Evolutionary conservation across 1,139 yeast species (phyloP), one percentile per base, ranked within the genome.

Genomic region (Candida buenavistaensis): DNA sequence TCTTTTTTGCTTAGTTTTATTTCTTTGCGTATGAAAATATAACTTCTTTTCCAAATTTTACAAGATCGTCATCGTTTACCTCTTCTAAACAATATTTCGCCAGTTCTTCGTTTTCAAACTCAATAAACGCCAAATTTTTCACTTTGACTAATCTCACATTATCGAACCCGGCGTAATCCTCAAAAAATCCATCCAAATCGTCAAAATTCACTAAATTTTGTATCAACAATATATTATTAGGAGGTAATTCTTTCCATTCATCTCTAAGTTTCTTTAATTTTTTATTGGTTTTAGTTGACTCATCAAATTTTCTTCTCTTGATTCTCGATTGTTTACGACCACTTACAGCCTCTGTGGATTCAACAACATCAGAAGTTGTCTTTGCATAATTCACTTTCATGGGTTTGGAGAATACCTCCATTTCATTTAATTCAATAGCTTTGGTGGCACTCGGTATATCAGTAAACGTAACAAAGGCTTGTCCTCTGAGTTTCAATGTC

Each of bases 71-170:
- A 11, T 33, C 20, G 5, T 46, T 44, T 3, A 45, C 26, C 6
- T 28, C 23, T 11, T 46, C 39, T 28, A 64, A 49, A 33, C 64
- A 61, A 12, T 31, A 34, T 1, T 58, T 57, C 1, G 74, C 57
- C 14, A 35, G 28, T 1, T 47, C 57, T 17, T 78, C 82, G 5
- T 65, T 60, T 23, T 75, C 80, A 54, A 81, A 92, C 50, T 92
- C 97, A 9, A 92, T 74, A 56, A 92, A 84, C 6, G 94, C 95
- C 36, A 92, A 75, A 28, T 75, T 73, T 32, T 88, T 72, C 2
- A 80, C 77, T 3, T 74, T 69, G 23, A 92, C 88, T 33, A 79
- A 61, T 36, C 95, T 75, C 1, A 82, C 68, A 41, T 80, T 85
- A 16, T 75, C 60, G 43, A 80, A 83, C 0, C 95, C 95, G 2